phyloP scores from a whole-genome alignment of 257 asterid genomes.

The Perilla frutescens region DNA sequence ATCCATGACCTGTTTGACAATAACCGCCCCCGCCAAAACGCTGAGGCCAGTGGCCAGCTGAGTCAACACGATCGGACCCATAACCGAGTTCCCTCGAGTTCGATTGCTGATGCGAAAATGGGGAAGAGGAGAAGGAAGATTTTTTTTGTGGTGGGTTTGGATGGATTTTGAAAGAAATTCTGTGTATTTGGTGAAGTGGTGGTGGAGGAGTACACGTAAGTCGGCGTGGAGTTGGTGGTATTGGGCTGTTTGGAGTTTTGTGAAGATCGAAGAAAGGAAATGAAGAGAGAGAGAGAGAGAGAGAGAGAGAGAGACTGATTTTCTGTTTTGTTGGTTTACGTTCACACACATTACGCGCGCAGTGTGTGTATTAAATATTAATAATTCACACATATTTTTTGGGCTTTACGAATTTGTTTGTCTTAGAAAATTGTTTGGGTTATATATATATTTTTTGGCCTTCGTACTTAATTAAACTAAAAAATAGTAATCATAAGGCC shows the following conservation, averaged over 20 bases:
- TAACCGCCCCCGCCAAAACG: slow-evolving; percentile 62
- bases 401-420: background rate
- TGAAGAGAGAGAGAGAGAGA: background rate
- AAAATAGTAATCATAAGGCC: too few relatives aligned
- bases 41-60: slow-evolving; percentile 65
- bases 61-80: slow-evolving; percentile 75
- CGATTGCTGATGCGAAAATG: background rate
- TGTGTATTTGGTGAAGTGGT: slow-evolving; percentile 49
- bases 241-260: slow-evolving; percentile 32
- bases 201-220: slow-evolving; percentile 64
- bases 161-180: slow-evolving; percentile 1
- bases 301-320: background rate
- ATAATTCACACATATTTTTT: background rate
- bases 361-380: background rate
- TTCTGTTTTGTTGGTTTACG: background rate
- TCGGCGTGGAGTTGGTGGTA: slow-evolving; percentile 34
- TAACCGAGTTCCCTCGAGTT: slow-evolving; percentile 19
- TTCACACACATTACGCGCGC: background rate
- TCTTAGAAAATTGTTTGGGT: too few relatives aligned
- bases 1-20: slow-evolving; percentile 71
- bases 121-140: slow-evolving; percentile 34
- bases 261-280: background rate
- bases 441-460: too few relatives aligned
- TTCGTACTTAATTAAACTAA: too few relatives aligned
- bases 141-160: background rate